phyloP scores from a whole-genome alignment of 1,284 basidiomycete genomes.

The Leccinum subrobustum region DNA sequence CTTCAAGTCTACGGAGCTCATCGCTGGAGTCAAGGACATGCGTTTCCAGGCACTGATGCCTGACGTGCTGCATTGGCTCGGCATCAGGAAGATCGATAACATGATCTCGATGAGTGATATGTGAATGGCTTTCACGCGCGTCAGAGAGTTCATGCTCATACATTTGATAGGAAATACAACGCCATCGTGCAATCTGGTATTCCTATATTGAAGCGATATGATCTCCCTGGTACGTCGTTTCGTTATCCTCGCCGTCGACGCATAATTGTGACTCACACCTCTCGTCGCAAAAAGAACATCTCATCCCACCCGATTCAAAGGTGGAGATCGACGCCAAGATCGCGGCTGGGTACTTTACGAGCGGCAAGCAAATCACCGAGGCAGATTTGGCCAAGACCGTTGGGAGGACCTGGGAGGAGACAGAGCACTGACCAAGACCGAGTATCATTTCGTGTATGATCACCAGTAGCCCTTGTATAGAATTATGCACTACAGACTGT shows the following conservation, averaged over 20 bases:
- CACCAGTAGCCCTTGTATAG: background rate
- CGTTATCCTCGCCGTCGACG: background rate
- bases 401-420: slow-evolving; percentile 87
- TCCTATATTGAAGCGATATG: slow-evolving; percentile 78
- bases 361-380: slow-evolving; percentile 72
- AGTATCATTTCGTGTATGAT: background rate
- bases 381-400: slow-evolving; percentile 83
- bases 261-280: slow-evolving; percentile 1
- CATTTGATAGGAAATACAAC: slow-evolving; percentile 78
- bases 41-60: slow-evolving; percentile 96
- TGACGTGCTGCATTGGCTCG: slow-evolving; percentile 93
- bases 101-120: slow-evolving; percentile 94
- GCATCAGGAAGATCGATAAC: slow-evolving; percentile 84
- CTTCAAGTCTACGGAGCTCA: too few species aligned
- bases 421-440: slow-evolving; percentile 50
- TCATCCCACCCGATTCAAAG: slow-evolving; percentile 88
- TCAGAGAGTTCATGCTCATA: background rate
- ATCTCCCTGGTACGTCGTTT: slow-evolving; percentile 64
- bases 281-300: slow-evolving; percentile 48
- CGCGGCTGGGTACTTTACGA: slow-evolving; percentile 88
- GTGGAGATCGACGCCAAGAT: slow-evolving; percentile 98
- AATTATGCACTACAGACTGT: background rate
- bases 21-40: slow-evolving; percentile 79
- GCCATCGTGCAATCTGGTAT: slow-evolving; percentile 90
- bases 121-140: slow-evolving; percentile 37